Evolutionary conservation across 2,329 filamentous ascomycete genomes (phyloP), one percentile per base, ranked within the genome.

Genomic region (Sarocladium strictum): DNA sequence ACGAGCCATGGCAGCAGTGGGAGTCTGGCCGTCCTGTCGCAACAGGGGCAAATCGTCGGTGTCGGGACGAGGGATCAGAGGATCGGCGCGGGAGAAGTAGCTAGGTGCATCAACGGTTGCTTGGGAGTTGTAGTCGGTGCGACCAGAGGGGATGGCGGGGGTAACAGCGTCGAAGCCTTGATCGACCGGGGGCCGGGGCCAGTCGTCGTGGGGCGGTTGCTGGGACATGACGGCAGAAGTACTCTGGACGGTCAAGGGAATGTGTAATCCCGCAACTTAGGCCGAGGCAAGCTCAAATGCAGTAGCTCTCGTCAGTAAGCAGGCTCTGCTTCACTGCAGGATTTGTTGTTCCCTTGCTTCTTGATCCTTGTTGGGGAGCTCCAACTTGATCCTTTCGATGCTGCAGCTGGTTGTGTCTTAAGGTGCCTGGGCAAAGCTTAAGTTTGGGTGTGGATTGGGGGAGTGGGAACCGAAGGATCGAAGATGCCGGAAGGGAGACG

Each of bases 1-100:
- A 49, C 69, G 71, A 56, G 72, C 74, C 67, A 73, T 75, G 52
- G 64, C 53, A 67, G 67, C 56, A 64, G 53, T 53, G 33, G 51
- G 24, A 26, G 14, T 45, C 40, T 55, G 40, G 26, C 29, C 47
- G 26, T 51, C 27, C 47, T 37, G 58, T 52, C 37, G 43, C 10
- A 41, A 51, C 29, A 49, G 32, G 23, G n/a, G 51, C 32, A 40
- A 51, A 33, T 27, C 50, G 47, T 21, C 4, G 27, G 14, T 3
- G 21, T 54, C 49, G 23, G 32, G 21, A 37, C 24, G 37, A 37
- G 41, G 14, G 40, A 58, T 58, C 33, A 37, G 47, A 56, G 53
- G 57, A 52, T 62, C 59, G 57, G 56, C 35, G 21, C 49, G 54
- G 14, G 60, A 60, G 49, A 65, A 65, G 56, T 65, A 65, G 55